Conservation (phyloP, 805 yeast species). For the Aciculoconidium aculeatum region DNA sequence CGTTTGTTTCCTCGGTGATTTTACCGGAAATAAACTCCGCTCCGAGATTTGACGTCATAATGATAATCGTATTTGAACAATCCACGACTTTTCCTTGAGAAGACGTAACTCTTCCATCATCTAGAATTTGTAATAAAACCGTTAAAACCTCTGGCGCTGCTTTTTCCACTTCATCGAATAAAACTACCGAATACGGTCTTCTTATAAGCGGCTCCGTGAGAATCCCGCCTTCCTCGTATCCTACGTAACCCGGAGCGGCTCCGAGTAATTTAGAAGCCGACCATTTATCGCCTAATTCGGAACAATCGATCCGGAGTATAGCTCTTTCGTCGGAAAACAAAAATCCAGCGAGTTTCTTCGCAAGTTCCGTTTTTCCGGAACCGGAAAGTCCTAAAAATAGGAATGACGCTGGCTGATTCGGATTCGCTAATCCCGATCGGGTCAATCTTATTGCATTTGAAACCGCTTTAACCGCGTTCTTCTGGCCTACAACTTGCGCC, state of each 20-base stretch:
- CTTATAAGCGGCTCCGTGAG: conserved; percentile 87
- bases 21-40: conserved; percentile 79
- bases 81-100: conserved; percentile 91
- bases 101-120: conserved; percentile 94
- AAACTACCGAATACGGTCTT: conserved; percentile 91
- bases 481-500: conserved; percentile 86
- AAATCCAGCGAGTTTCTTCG: conserved; percentile 94
- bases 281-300: conserved; percentile 92
- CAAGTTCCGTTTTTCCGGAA: conserved; percentile 97
- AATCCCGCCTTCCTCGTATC: conserved; percentile 96
- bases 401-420: conserved; percentile 94
- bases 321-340: conserved; percentile 94
- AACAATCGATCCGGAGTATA: conserved; percentile 96
- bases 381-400: conserved; percentile 93
- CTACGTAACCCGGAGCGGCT: conserved; percentile 93
- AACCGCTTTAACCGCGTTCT: conserved; percentile 93
- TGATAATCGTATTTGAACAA: conserved; percentile 86
- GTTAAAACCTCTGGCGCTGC: conserved; percentile 98
- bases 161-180: conserved; percentile 96
- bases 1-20: conserved; percentile 63
- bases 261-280: conserved; percentile 92
- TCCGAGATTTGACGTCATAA: conserved; percentile 96
- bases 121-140: conserved; percentile 83
- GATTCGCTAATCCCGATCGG: conserved; percentile 93
- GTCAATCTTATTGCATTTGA: conserved; percentile 90